These are phyloP conservation scores for Phoma sp. DNA, from an alignment of 2,329 filamentous ascomycete species.

Conservation along the genomic window DNA sequence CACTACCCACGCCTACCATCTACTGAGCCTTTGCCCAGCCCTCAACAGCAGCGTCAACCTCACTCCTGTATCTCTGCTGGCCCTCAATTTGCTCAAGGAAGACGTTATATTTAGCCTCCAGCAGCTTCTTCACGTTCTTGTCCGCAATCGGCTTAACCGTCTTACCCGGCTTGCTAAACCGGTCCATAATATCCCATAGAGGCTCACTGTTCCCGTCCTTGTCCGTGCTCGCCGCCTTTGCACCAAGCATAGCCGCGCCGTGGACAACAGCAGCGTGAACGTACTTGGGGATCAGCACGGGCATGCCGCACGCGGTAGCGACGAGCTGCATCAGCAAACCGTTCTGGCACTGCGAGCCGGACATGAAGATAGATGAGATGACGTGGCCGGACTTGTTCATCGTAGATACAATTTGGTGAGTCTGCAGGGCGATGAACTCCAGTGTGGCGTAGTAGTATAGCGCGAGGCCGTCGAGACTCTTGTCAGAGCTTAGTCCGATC, in stretches of 20 bases:
- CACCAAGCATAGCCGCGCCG: constrained; percentile 97
- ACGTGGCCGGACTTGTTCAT: constrained; percentile 92
- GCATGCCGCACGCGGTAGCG: constrained; percentile 88
- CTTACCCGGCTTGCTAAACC: constrained; percentile 92
- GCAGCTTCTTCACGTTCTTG: constrained; percentile 75
- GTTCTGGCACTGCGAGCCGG: constrained; percentile 96
- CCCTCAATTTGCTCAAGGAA: constrained; percentile 91
- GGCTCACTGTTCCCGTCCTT: constrained; percentile 80
- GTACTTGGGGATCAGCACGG: constrained; percentile 90
- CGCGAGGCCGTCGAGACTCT: constrained; percentile 84
- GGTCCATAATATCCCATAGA: constrained; percentile 96
- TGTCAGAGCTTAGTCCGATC: constrained; percentile 86
- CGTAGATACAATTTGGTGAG: constrained; percentile 88
- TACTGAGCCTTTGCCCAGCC: constrained; percentile 35
- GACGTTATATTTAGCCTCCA: constrained; percentile 92
- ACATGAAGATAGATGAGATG: constrained; percentile 97
- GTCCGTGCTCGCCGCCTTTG: constrained; percentile 90
- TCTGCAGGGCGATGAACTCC: constrained; percentile 98
- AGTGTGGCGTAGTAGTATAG: constrained; percentile 94
- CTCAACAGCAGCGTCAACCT: constrained; percentile 68
- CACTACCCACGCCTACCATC: too few species aligned
- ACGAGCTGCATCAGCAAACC: constrained; percentile 89
- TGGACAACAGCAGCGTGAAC: constrained; percentile 96
- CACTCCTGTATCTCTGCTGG: constrained; percentile 81
- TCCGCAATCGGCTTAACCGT: constrained; percentile 79